Base-by-base conservation (phyloP, 2,329 filamentous ascomycete species). In the Neofusicoccum laricinum region DNA sequence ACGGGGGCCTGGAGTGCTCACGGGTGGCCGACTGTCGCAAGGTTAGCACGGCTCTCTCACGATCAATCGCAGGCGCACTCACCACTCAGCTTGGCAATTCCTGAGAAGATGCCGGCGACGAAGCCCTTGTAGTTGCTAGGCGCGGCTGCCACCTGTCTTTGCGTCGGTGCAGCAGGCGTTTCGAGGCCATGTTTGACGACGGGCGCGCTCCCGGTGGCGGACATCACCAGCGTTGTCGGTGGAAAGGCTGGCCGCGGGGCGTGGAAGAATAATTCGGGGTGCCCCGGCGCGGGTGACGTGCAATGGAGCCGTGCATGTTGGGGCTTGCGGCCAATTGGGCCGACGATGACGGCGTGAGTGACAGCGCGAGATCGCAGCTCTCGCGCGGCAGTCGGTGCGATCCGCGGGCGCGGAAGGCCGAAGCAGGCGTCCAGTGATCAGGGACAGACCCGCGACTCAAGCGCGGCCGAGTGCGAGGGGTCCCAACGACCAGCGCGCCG, bases 101-200 rank as follows among this genome's bases (percentile, higher is more conserved):
- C 95, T 41, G 92, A 96, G 75, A 97, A 97, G 6, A 97, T 88
- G n/a, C 95, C 95, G 0, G 92, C 95, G 32, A 97, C 92, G 75
- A 98, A 99, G n/a, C 94, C 95, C 72, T 92, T 93, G 82, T 97
- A 98, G 75, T 91, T 89, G 69, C 81, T 85, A 71, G 74, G 72
- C 34, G 71, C 67, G 5, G 67, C 61, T 15, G 69, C 71, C 32
- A 69, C 68, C 64, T 70, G 70, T 50, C 69, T 65, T 21, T 68
- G 65, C 68, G 71, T 72, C 57, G 73, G 73, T 67, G 72, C 53
- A 43, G 38, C 43, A 32, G 49, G 49, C 7, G 50, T 71, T 36
- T 71, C 68, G 15, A 73, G 68, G 43, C 69, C 71, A 36, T 73
- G 68, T 14, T 73, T 69, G 67, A 71, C 67, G 38, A 61, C 36